These are phyloP conservation scores for Auricularia sp. DNA, from an alignment of 768 basidiomycete genomes.

Conservation along the genomic window DNA sequence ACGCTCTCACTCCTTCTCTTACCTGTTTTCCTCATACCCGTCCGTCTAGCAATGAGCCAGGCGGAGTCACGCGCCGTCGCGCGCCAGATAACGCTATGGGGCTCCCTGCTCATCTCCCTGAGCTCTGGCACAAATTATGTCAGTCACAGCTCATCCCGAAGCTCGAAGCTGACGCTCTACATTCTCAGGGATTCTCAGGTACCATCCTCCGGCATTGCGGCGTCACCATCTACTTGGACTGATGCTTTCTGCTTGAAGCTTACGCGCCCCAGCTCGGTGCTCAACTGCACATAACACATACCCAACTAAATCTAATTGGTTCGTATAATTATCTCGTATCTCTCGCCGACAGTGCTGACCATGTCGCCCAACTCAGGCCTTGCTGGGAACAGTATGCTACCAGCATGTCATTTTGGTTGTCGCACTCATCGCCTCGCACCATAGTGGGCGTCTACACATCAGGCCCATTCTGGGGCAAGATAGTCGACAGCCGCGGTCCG, in stretches of 20 bases:
- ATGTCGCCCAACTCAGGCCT: conserved; percentile 18
- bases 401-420: not conserved
- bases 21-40: no score
- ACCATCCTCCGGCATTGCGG: conserved; percentile 1
- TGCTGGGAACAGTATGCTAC: conserved; percentile 58
- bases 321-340: conserved; percentile 2
- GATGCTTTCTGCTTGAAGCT: conserved; percentile 30
- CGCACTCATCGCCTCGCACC: conserved; percentile 4
- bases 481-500: conserved; percentile 68
- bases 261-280: conserved; percentile 81
- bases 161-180: not conserved
- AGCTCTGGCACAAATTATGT: conserved; percentile 71
- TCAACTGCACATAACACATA: conserved; percentile 66
- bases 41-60: not conserved
- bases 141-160: conserved; percentile 17
- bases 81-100: conserved; percentile 39
- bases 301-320: conserved; percentile 71
- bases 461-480: conserved; percentile 70
- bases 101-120: conserved; percentile 49
- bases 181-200: conserved; percentile 28
- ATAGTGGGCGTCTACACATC: conserved; percentile 66
- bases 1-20: no score
- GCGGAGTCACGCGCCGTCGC: conserved; percentile 9
- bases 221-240: not conserved
- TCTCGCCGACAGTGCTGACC: not conserved